Evolutionary conservation across 1,139 yeast species (phyloP).

Genomic region (Geotrichum klebahnii): DNA sequence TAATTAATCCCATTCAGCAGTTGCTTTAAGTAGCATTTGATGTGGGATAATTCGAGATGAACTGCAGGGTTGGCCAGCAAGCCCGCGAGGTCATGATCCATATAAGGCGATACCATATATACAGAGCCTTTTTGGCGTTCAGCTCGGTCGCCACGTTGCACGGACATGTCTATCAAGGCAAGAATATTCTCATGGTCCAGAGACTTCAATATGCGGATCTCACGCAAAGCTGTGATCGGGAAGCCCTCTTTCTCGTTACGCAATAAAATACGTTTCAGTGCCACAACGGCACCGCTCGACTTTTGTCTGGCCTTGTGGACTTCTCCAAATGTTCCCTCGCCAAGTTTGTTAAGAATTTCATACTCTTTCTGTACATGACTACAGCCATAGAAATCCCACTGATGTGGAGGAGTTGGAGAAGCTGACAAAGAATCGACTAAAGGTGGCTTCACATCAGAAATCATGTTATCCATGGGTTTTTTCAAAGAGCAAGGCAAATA

Average conservation of each 20-base stretch:
- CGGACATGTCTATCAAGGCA: conserved; percentile 76
- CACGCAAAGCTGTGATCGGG: conserved; percentile 95
- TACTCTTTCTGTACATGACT: conserved; percentile 43
- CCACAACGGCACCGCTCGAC: conserved; percentile 57
- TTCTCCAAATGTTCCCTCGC: conserved; percentile 87
- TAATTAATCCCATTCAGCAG: conserved; percentile 86
- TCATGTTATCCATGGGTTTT: no score
- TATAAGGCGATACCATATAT: no score
- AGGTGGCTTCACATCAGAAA: no score
- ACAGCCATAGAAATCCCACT: no score
- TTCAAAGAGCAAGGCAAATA: no score
- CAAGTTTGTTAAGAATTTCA: conserved; percentile 59
- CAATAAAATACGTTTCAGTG: conserved; percentile 75
- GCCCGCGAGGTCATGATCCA: no score
- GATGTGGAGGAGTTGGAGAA: no score
- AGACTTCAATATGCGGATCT: conserved; percentile 74
- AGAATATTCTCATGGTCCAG: conserved; percentile 68
- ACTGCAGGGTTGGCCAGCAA: no score
- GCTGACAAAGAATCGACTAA: no score
- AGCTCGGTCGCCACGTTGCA: conserved; percentile 45
- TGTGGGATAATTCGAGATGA: no score
- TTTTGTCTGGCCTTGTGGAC: conserved; percentile 67
- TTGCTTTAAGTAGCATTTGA: conserved; percentile 89
- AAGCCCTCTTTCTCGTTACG: conserved; percentile 83
- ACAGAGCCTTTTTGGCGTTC: no score